phyloP scores from a whole-genome alignment of 768 basidiomycete species.

The Naganishia vishniacii region DNA sequence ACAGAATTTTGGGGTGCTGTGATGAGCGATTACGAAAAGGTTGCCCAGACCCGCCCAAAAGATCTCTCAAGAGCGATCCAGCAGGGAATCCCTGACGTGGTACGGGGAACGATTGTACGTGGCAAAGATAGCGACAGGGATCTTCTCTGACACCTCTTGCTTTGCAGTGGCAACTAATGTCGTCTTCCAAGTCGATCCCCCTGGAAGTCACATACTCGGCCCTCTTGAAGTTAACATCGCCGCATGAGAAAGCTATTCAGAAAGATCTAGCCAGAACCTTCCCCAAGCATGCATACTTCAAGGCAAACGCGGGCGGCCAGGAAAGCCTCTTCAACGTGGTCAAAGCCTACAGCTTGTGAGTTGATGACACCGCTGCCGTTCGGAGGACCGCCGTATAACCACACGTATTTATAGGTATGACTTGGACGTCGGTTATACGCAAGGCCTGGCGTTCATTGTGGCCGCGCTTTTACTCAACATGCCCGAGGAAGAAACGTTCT shows the following conservation, averaged over 20 bases:
- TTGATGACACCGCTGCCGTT: conserved; percentile 1
- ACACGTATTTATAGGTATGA: conserved; percentile 60
- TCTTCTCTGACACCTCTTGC: background rate
- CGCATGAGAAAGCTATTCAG: conserved; percentile 88
- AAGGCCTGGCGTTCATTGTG: conserved; percentile 92
- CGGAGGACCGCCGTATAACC: background rate
- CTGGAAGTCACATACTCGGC: conserved; percentile 76
- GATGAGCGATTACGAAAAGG: conserved; percentile 84
- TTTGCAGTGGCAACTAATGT: conserved; percentile 55
- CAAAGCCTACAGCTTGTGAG: conserved; percentile 91
- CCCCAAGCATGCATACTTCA: conserved; percentile 94
- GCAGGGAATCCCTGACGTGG: conserved; percentile 79
- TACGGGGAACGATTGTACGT: conserved; percentile 96
- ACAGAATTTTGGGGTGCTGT: conserved; percentile 80
- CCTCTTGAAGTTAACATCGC: conserved; percentile 72
- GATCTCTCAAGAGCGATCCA: conserved; percentile 84
- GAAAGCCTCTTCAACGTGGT: conserved; percentile 96
- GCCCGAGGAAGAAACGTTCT: conserved; percentile 99
- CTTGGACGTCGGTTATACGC: conserved; percentile 92
- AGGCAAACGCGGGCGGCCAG: conserved; percentile 90
- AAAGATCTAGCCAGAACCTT: conserved; percentile 95
- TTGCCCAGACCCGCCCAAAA: conserved; percentile 71
- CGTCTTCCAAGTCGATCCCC: conserved; percentile 83
- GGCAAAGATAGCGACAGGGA: background rate
- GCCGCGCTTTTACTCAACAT: conserved; percentile 95